Evolutionary conservation across 148 eudicot species (phyloP), one percentile per base, ranked within the genome.

Genomic region (Cornus kousa): DNA sequence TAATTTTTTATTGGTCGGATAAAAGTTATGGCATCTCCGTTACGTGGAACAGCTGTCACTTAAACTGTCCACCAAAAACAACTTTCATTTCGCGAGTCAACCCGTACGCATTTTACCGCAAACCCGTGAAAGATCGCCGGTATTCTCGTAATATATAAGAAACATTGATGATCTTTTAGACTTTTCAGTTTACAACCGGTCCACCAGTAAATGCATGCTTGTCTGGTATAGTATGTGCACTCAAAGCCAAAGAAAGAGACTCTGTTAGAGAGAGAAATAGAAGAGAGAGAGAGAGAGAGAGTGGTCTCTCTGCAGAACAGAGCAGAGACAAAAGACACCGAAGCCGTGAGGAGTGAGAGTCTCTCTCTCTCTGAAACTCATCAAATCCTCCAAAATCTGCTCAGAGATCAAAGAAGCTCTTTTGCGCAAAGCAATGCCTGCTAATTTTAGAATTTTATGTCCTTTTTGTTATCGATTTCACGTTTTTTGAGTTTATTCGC

Each of bases 271-370:
- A 4, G 64, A 57, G 64, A 19, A 57, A 7, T 1, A 13, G 64
- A 57, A n/a, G 20, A 57, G 64, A 57, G 64, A 57, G 64, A 57
- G 64, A 57, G 66, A 11, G 66, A 62, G 23, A 19, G 66, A 0
- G 66, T 60, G 20, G 0, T 16, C 22, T 60, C 17, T 60, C 17
- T 16, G 65, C 57, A 59, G 28, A 33, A 14, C 40, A 59, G 24
- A 71, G 57, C 39, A 16, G 73, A 72, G 79, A 76, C 80, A 77
- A 77, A 77, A 23, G n/a, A 24, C 80, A 77, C 80, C 83, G 80
- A 81, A 76, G 73, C 57, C 40, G 31, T 11, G 79, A 40, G 31
- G 60, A 67, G 59, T 17, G 67, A 0, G 50, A 23, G 20, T 14
- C 37, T 35, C 37, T 24, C 1, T 35, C 37, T 72, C 43, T 32